These are phyloP conservation scores for Gaertneriomyces semiglobifer DNA, from an alignment of 192 early-diverging fungal species.

Conservation along the genomic window DNA sequence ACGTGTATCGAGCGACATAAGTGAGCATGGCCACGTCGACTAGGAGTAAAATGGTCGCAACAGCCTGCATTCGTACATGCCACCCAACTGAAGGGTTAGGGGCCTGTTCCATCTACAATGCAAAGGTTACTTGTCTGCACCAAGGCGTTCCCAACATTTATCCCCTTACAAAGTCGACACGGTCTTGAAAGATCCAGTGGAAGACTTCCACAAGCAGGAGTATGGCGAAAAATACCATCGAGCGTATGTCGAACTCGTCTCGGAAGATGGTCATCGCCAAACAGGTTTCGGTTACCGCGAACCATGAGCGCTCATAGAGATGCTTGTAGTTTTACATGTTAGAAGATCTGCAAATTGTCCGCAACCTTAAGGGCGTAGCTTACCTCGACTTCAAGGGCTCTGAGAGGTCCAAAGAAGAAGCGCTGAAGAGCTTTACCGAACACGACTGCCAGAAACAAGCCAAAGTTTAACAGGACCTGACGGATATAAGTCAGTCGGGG, in stretches of 20 bases:
- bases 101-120: slow-evolving; percentile 79
- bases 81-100: slow-evolving; percentile 60
- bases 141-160: not conserved
- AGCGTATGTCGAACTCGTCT: slow-evolving; percentile 88
- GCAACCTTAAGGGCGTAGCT: not conserved
- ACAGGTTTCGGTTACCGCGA: slow-evolving; percentile 94
- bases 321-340: slow-evolving; percentile 50
- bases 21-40: slow-evolving; percentile 73
- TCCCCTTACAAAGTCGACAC: slow-evolving; percentile 74
- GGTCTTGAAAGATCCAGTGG: slow-evolving; percentile 92
- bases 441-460: slow-evolving; percentile 73
- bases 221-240: slow-evolving; percentile 79
- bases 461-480: slow-evolving; percentile 77
- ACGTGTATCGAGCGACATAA: slow-evolving; percentile 65
- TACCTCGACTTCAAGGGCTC: slow-evolving; percentile 91
- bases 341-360: not conserved
- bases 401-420: slow-evolving; percentile 86
- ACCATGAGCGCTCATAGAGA: slow-evolving; percentile 97
- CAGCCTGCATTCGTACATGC: slow-evolving; percentile 66
- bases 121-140: slow-evolving; percentile 7
- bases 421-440: slow-evolving; percentile 72
- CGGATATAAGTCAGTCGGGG: not conserved
- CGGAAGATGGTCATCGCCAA: slow-evolving; percentile 94
- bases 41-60: slow-evolving; percentile 63
- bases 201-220: slow-evolving; percentile 91